Conservation (phyloP, 495 filamentous ascomycete species). For the Lasiosphaeris hirsuta region DNA sequence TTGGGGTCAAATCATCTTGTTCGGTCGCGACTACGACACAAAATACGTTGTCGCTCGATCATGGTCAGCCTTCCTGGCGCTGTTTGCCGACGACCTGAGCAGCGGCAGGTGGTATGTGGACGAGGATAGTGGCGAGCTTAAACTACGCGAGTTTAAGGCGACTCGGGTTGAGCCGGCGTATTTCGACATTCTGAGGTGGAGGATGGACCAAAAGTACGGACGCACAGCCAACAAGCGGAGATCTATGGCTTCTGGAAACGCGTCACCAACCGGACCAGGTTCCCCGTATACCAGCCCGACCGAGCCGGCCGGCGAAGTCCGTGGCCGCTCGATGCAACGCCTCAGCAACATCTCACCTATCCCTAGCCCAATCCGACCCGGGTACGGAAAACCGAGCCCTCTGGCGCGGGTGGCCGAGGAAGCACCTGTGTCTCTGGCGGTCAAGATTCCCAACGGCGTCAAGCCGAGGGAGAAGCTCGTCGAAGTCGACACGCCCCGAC, state of each 20-base stretch:
- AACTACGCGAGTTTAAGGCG: slow-evolving; percentile 84
- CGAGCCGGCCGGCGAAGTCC: slow-evolving; percentile 41
- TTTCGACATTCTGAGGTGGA: slow-evolving; percentile 90
- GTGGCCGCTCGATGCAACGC: slow-evolving; percentile 54
- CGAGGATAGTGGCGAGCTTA: slow-evolving; percentile 87
- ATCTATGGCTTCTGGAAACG: slow-evolving; percentile 34
- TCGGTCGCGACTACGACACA: slow-evolving; percentile 95
- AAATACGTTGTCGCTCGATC: slow-evolving; percentile 95
- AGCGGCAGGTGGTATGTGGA: slow-evolving; percentile 85
- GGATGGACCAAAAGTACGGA: slow-evolving; percentile 91
- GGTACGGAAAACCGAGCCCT: slow-evolving; percentile 49
- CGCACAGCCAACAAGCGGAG: slow-evolving; percentile 50
- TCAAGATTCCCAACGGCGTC: slow-evolving; percentile 16
- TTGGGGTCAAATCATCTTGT: slow-evolving; percentile 97
- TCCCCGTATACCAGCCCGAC: slow-evolving; percentile 54
- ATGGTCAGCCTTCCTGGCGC: slow-evolving; percentile 84
- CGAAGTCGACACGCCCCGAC: slow-evolving; percentile 51
- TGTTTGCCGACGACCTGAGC: slow-evolving; percentile 82
- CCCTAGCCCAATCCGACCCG: slow-evolving; percentile 50
- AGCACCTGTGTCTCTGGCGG: slow-evolving; percentile 19
- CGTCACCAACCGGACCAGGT: slow-evolving; percentile 40
- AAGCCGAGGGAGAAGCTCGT: slow-evolving; percentile 27
- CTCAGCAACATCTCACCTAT: slow-evolving; percentile 51
- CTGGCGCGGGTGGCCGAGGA: slow-evolving; percentile 54
- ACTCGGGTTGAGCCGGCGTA: slow-evolving; percentile 89